These are phyloP conservation scores for Pinus taeda DNA, from an alignment of 75 land plant genomes.

Conservation along the genomic window DNA sequence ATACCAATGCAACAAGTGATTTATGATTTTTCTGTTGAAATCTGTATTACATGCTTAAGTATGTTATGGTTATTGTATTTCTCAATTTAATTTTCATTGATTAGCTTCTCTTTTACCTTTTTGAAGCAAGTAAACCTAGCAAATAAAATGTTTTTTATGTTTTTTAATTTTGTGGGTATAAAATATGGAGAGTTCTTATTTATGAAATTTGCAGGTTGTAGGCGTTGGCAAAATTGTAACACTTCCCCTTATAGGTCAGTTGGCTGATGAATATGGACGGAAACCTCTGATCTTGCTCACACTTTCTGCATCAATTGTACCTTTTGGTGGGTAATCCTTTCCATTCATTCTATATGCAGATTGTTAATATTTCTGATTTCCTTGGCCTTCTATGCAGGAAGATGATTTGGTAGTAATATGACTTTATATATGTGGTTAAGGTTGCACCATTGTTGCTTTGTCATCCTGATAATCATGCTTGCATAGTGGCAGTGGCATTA, in stretches of 20 bases:
- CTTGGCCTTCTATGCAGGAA: not conserved
- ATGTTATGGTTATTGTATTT: not conserved
- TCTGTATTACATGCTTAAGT: not conserved
- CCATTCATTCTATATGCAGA: not conserved
- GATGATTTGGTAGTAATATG: not conserved
- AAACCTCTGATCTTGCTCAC: slow-evolving; percentile 82
- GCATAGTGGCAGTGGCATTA: not conserved
- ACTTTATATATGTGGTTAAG: not conserved
- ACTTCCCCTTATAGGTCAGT: slow-evolving; percentile 72
- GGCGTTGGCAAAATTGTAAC: slow-evolving; percentile 69
- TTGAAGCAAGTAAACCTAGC: not conserved
- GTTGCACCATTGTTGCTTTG: not conserved
- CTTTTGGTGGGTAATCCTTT: slow-evolving; percentile 42
- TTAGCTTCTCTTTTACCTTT: not conserved
- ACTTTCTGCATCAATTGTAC: slow-evolving; percentile 48
- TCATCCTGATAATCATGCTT: not conserved
- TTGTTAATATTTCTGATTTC: not conserved
- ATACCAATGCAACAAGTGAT: too few species aligned
- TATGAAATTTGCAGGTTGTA: slow-evolving; percentile 43
- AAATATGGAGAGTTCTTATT: not conserved
- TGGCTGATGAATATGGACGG: slow-evolving; percentile 79
- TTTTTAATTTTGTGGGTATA: too few species aligned
- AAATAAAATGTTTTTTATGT: not conserved
- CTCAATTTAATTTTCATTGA: not conserved
- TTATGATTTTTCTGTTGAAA: too few species aligned